Evolutionary conservation across 768 basidiomycete species (phyloP), one percentile per base, ranked within the genome.

Genomic region (Hygrocybe coccinea): DNA sequence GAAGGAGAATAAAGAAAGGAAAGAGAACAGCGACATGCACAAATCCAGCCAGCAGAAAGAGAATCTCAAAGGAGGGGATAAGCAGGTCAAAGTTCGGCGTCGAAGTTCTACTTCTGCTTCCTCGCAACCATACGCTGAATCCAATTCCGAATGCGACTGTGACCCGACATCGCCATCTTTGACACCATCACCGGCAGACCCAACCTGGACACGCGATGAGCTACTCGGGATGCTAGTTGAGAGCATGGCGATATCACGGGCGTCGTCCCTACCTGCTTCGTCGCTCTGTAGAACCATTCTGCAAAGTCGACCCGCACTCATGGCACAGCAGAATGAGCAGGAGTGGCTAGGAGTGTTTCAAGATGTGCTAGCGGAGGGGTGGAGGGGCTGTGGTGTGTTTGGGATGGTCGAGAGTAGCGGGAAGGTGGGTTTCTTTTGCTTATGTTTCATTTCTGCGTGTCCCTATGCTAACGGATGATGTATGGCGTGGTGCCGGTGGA

Each of bases 221-320:
- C 65, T 86, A 21, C 77, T 76, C 49, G 87, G 87, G 2, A 78
- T 88, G 79, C 69, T 89, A 1, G 79, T 89, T 59, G 85, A 88
- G 71, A 77, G 78, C 36, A 76, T 89, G 67, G 87, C 85, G 11
- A 78, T 79, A n/a, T 84, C 86, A 3, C 81, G 87, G 19, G 85
- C 86, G 17, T 85, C 85, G 1, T 83, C 83, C 17, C 70, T 87
- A 59, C 75, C 86, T 17, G 73, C 78, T 1, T 76, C 80, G 2
- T 68, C 76, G 22, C 70, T 89, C 17, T 80, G 78, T 62, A 76
- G 74, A 56, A 69, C 74, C 45, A 71, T 86, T 22, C 76, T 79
- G 66, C 74, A 76, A 59, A 71, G 71, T 8, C 82, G 82, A 44
- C 85, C 86, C 10, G 68, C 76, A 34, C 70, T 87, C 48, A 74